Evolutionary conservation across 768 basidiomycete species (phyloP).

Genomic region (Tulasnella sp.): DNA sequence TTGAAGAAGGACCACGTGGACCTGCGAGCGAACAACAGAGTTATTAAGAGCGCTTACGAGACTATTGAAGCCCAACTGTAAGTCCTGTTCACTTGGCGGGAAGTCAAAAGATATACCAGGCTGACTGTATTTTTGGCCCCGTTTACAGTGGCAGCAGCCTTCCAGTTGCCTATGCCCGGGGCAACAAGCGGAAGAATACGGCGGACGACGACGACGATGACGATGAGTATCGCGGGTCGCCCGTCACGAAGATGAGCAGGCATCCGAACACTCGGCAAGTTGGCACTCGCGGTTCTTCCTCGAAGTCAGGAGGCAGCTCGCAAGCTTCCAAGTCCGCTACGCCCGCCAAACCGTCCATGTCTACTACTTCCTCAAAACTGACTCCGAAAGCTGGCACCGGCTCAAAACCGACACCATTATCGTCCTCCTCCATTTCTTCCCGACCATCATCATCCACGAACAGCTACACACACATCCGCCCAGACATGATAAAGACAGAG

Average conservation of each 20-base stretch:
- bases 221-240: conserved; percentile 23
- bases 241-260: conserved; percentile 15
- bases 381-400: background rate
- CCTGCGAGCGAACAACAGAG: conserved; percentile 26
- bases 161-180: background rate
- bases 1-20: conserved; percentile 25
- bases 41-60: conserved; percentile 24
- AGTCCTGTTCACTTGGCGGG: background rate
- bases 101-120: too few species aligned
- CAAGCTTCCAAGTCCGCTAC: background rate
- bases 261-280: background rate
- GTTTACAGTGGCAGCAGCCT: background rate
- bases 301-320: background rate
- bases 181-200: background rate
- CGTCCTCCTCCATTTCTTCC: background rate
- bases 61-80: background rate
- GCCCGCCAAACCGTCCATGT: background rate
- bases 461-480: background rate
- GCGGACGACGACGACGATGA: conserved; percentile 14
- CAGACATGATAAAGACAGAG: background rate
- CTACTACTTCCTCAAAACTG: background rate
- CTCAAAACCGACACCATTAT: background rate
- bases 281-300: background rate
- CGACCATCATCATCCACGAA: background rate
- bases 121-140: background rate